These are phyloP conservation scores for Pseudogymnoascus sp. DNA, from an alignment of 2,329 filamentous ascomycete genomes.

Conservation along the genomic window DNA sequence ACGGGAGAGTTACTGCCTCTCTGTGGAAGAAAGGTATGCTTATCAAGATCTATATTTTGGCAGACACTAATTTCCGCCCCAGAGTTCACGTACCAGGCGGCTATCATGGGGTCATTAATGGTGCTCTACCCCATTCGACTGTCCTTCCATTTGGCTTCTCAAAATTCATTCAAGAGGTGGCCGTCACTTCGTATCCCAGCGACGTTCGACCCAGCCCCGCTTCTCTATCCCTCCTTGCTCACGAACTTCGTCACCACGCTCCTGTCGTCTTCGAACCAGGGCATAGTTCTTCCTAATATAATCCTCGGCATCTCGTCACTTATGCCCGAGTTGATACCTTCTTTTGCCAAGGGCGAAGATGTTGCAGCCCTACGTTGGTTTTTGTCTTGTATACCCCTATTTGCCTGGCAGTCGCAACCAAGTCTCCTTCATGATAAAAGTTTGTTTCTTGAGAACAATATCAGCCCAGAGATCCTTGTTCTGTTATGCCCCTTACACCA, in stretches of 20 bases:
- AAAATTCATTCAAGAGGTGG: conserved; percentile 20
- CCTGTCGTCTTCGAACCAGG: conserved; percentile 53
- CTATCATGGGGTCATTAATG: conserved; percentile 34
- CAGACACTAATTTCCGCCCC: conserved; percentile 17
- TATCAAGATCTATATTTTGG: not conserved
- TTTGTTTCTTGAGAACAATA: conserved; percentile 28
- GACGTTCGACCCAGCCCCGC: conserved; percentile 81
- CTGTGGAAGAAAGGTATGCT: conserved; percentile 46
- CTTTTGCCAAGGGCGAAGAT: conserved; percentile 45
- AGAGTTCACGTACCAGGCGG: conserved; percentile 26
- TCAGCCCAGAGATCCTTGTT: conserved; percentile 31
- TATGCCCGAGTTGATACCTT: conserved; percentile 64
- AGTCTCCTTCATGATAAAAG: conserved; percentile 5
- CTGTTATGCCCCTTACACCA: conserved; percentile 79
- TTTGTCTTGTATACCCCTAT: conserved; percentile 62
- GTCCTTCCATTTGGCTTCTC: conserved; percentile 34
- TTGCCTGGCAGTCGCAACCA: not conserved
- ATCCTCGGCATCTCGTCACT: conserved; percentile 73
- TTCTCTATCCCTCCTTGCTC: conserved; percentile 76
- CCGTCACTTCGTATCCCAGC: conserved; percentile 50
- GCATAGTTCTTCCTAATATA: conserved; percentile 67
- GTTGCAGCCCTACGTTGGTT: conserved; percentile 71
- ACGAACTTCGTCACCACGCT: conserved; percentile 72
- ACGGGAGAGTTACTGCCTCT: conserved; percentile 16
- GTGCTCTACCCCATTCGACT: conserved; percentile 54